Base-by-base conservation (phyloP, 176 grass and related monocot species). In the Ensete glaucum region DNA sequence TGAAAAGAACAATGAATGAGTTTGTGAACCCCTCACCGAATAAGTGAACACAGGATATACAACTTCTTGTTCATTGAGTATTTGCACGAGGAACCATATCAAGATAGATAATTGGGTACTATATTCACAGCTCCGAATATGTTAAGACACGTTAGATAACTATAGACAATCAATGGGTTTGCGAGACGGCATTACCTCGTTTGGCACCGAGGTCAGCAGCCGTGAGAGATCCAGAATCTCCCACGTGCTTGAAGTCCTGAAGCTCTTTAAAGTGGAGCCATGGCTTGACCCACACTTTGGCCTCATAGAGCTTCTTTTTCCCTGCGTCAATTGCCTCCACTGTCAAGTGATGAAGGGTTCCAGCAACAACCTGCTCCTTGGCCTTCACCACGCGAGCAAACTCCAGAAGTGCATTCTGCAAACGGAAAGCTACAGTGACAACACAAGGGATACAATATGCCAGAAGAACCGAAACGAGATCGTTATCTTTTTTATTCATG, bases 201-300 rank as follows among this genome's bases (percentile, higher is more conserved):
- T 75, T 89, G 9, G 84, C 82, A 19, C 86, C 79, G 19, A 96
- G 88, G 72, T 96, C 83, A 34, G 88, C 77, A 73, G 49, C 73
- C 50, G 82, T 87, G 71, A 91, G 83, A 53, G 71, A 57, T 55
- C 82, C 23, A 16, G 84, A 82, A 9, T 87, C 78, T 51, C 81
- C 86, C 1, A 73, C 75, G 65, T 83, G 83, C 16, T 21, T 78
- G 76, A 96, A 96, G 11, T 90, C 93, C 85, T 92, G 85, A 29
- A 96, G 93, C 78, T 92, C 85, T 83, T 96, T 96, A 81, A 85
- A 92, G 67, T 96, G 70, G 59, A 90, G 85, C 89, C 93, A 96
- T 1, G 93, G 93, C 79, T 96, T 96, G 76, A 92, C 83, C 93
- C 87, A 96, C 22, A 96, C 89, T 85, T 96, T 92, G 23, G 93